Conservation (phyloP, 495 filamentous ascomycete species). For the Neurospora cerealis region DNA sequence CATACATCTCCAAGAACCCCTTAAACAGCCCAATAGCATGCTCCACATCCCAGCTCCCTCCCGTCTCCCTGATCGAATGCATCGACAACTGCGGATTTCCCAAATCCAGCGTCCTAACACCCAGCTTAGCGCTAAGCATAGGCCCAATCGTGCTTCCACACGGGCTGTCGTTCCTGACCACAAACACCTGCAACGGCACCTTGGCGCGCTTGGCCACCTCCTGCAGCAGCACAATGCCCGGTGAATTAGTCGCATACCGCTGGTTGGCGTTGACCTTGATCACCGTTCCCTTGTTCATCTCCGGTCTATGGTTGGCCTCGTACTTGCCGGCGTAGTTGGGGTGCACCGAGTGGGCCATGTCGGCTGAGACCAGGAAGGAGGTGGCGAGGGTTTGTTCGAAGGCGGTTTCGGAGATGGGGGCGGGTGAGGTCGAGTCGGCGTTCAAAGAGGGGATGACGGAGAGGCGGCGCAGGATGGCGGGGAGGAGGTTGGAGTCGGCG, state of each 20-base stretch:
- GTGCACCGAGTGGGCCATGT: conserved; percentile 94
- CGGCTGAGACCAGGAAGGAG: conserved; percentile 92
- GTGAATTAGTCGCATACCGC: conserved; percentile 90
- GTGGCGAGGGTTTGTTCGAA: conserved; percentile 87
- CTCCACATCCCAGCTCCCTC: conserved; percentile 78
- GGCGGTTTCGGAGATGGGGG: conserved; percentile 50
- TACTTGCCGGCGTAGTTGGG: conserved; percentile 92
- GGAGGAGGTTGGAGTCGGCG: conserved; percentile 85
- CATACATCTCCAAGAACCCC: conserved; percentile 76
- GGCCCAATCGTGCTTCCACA: conserved; percentile 96
- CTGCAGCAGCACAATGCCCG: conserved; percentile 85
- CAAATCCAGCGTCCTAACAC: conserved; percentile 79
- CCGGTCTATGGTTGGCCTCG: conserved; percentile 78
- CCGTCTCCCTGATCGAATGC: conserved; percentile 94
- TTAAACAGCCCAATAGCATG: conserved; percentile 80
- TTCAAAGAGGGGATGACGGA: conserved; percentile 57
- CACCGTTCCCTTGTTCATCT: conserved; percentile 92
- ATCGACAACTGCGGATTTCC: conserved; percentile 95
- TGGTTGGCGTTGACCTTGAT: conserved; percentile 98
- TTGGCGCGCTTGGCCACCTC: conserved; percentile 60
- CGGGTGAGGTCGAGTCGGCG: conserved; percentile 36
- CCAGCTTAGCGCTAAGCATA: conserved; percentile 79
- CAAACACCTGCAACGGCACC: conserved; percentile 88
- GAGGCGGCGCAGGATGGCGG: conserved; percentile 77
- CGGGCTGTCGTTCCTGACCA: conserved; percentile 87